A percentile compares a stretch with the other conserved stretches of the same genome.
Evolutionary conservation across 352 stramenopile species (phyloP).

Genomic region (Phytophthora boehmeriae): DNA sequence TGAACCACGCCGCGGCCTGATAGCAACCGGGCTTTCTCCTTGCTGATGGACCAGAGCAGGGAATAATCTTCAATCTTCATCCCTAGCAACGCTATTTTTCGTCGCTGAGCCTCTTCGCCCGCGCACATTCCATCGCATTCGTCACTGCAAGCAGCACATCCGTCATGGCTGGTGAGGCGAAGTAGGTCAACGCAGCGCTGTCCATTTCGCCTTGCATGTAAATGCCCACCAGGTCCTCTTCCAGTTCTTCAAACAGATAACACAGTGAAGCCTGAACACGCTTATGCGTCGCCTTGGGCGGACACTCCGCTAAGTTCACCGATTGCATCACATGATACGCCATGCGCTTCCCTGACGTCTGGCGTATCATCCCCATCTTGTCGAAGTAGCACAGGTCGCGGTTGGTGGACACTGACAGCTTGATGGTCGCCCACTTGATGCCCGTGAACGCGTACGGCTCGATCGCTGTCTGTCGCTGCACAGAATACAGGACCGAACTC

Average conservation of each 20-base stretch:
- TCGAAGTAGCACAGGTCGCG: conserved; percentile 58
- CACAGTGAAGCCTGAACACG: conserved; percentile 33
- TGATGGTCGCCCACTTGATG: conserved; percentile 49
- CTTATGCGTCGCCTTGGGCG: conserved; percentile 31
- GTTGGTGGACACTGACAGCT: conserved; percentile 38
- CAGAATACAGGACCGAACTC: conserved; percentile 44
- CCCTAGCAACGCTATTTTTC: conserved; percentile 6
- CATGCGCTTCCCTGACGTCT: conserved; percentile 39
- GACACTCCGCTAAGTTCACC: conserved; percentile 37
- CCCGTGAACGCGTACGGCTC: conserved; percentile 49
- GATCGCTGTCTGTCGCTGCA: conserved; percentile 30
- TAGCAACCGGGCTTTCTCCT: background rate
- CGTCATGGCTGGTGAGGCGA: conserved; percentile 7
- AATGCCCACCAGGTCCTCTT: conserved; percentile 35
- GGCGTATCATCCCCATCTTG: conserved; percentile 44
- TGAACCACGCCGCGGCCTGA: conserved; percentile 13
- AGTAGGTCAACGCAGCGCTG: conserved; percentile 2
- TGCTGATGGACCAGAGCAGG: background rate
- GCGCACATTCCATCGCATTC: conserved; percentile 20
- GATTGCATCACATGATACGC: conserved; percentile 56
- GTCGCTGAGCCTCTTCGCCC: conserved; percentile 24
- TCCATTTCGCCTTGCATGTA: conserved; percentile 21
- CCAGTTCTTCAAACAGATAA: conserved; percentile 48
- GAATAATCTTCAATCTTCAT: background rate
- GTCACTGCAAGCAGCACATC: conserved; percentile 17